Percentiles rank a stretch among this genome's conserved stretches.
phyloP scores from a whole-genome alignment of 106 monocot genomes.

The Vanilla planifolia region DNA sequence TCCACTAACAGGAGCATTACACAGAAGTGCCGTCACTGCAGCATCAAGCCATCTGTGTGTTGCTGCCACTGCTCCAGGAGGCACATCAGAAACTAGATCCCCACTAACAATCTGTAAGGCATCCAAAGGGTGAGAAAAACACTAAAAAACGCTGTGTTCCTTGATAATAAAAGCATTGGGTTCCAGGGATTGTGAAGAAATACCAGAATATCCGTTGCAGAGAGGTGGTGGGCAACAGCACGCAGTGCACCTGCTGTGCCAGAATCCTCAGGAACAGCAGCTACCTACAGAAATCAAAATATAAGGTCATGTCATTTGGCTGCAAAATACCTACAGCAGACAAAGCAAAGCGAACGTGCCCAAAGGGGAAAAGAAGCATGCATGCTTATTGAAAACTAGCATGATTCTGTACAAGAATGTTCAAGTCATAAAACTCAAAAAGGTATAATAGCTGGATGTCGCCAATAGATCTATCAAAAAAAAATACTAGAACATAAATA shows the following conservation, averaged over 20 bases:
- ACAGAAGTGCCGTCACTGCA: constrained; percentile 76
- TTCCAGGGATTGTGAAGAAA: constrained; percentile 1
- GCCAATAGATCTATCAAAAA: too few relatives aligned
- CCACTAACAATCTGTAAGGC: constrained; percentile 76
- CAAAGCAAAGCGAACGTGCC: not conserved
- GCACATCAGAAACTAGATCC: constrained; percentile 85
- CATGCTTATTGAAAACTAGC: too few relatives aligned
- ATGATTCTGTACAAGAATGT: not conserved
- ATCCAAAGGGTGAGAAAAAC: not conserved
- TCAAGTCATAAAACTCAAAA: not conserved
- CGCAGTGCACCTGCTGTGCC: constrained; percentile 90
- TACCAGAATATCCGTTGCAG: constrained; percentile 89
- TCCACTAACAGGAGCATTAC: constrained; percentile 74
- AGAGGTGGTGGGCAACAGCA: constrained; percentile 54
- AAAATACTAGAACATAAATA: too few relatives aligned
- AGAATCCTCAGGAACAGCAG: constrained; percentile 69
- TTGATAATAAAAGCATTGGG: not conserved
- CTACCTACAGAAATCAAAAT: constrained; percentile 49
- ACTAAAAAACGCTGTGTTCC: not conserved
- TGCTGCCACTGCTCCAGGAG: constrained; percentile 90
- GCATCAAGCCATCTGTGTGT: constrained; percentile 97
- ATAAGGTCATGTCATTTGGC: too few relatives aligned
- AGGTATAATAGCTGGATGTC: too few relatives aligned
- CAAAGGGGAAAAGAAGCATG: not conserved
- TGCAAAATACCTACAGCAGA: not conserved